These are phyloP conservation scores for Nicotiana tomentosiformis DNA, from an alignment of 257 asterid species.

Conservation along the genomic window DNA sequence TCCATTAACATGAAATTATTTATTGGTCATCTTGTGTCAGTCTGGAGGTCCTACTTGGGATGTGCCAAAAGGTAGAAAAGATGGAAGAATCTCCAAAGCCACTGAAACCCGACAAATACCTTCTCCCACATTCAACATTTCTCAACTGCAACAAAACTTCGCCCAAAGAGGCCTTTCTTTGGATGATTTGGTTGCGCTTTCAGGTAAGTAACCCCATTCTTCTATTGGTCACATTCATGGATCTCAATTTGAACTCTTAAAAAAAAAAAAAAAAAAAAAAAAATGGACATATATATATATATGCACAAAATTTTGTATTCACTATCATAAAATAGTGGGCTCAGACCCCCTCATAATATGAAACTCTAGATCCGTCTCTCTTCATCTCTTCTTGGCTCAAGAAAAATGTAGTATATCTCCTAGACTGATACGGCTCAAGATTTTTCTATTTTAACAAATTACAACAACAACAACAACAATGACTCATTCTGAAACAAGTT, in stretches of 20 bases:
- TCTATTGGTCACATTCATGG: not conserved
- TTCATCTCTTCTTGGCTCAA: not conserved
- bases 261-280: no score
- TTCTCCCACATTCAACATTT: conserved; percentile 63
- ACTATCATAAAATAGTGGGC: not conserved
- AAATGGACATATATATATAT: no score
- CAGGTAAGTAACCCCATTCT: conserved; percentile 31
- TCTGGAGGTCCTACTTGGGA: conserved; percentile 81
- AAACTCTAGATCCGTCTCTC: not conserved
- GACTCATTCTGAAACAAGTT: no score
- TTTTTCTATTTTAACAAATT: not conserved
- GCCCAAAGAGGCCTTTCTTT: conserved; percentile 71
- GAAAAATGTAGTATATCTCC: not conserved
- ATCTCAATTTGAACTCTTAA: not conserved
- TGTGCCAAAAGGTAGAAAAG: conserved; percentile 76
- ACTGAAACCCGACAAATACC: conserved; percentile 55
- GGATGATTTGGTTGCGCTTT: conserved; percentile 68
- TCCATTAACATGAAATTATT: not conserved
- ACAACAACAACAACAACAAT: no score
- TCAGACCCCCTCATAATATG: not conserved
- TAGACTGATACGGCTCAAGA: not conserved
- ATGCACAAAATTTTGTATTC: not conserved
- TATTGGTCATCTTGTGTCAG: conserved; percentile 3
- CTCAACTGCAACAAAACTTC: conserved; percentile 73
- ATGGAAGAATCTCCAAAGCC: conserved; percentile 68